phyloP scores from a whole-genome alignment of 164 flowering plant genomes.

The Aristolochia californica region DNA sequence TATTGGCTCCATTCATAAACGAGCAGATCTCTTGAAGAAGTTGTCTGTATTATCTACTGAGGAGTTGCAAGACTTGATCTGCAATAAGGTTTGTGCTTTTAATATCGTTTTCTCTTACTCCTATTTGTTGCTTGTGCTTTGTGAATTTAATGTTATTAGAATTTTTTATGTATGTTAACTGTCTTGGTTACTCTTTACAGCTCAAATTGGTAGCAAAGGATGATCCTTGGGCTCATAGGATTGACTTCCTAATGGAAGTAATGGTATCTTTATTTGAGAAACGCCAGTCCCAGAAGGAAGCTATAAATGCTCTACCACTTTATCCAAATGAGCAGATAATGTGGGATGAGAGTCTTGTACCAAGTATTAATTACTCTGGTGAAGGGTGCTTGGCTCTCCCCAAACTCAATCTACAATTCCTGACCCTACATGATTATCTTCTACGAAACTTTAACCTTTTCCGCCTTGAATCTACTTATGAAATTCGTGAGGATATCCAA shows the following conservation, averaged over 20 bases:
- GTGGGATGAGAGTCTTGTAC: constrained; percentile 99
- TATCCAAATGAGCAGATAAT: constrained; percentile 95
- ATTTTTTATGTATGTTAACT: neutral
- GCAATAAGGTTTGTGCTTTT: constrained; percentile 53
- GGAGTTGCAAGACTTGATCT: constrained; percentile 73
- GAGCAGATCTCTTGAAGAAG: constrained; percentile 78
- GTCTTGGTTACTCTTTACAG: constrained; percentile 28
- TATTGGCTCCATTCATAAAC: constrained; percentile 75
- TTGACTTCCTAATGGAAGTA: constrained; percentile 84
- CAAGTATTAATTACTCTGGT: constrained; percentile 96
- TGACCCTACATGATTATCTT: constrained; percentile 96
- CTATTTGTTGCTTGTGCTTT: neutral
- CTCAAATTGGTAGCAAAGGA: constrained; percentile 70
- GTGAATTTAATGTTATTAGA: neutral
- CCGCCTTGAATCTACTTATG: constrained; percentile 97
- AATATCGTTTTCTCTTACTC: neutral
- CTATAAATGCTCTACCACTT: constrained; percentile 94
- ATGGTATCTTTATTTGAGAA: constrained; percentile 84
- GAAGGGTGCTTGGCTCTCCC: constrained; percentile 99
- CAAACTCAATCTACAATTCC: constrained; percentile 83
- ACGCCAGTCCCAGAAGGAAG: constrained; percentile 92
- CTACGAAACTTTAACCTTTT: constrained; percentile 93
- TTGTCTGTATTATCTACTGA: constrained; percentile 63
- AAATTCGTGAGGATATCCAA: constrained; percentile 97
- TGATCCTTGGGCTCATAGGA: constrained; percentile 86